These are phyloP conservation scores for Boletus rufocinnamomeus DNA, from an alignment of 768 basidiomycete species.

Conservation along the genomic window DNA sequence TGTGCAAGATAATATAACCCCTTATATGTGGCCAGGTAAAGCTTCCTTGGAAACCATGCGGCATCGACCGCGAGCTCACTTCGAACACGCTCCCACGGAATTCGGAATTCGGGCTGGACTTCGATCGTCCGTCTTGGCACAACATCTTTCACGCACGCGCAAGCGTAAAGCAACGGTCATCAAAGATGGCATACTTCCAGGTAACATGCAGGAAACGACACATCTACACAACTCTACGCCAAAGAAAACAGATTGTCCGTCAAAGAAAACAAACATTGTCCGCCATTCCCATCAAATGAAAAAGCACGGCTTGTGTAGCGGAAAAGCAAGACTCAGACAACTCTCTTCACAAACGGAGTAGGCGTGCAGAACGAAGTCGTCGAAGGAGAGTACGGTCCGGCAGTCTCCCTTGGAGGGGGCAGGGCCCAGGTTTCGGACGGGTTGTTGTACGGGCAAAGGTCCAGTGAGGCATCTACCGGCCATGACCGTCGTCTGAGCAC, in stretches of 20 bases:
- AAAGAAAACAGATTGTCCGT: not conserved
- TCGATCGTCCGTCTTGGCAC: no score
- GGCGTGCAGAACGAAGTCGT: slow-evolving; percentile 5
- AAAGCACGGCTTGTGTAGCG: not conserved
- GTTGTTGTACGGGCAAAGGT: slow-evolving; percentile 12
- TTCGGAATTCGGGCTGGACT: no score
- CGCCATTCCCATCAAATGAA: not conserved
- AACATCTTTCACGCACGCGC: not conserved
- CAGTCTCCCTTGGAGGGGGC: slow-evolving; percentile 10
- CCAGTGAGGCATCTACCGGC: not conserved
- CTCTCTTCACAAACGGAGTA: slow-evolving; percentile 1
- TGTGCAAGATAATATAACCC: no score
- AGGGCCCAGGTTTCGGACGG: slow-evolving; percentile 8
- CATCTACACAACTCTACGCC: not conserved
- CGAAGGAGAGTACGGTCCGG: slow-evolving; percentile 8
- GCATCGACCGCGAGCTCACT: no score
- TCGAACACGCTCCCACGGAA: no score
- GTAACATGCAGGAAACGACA: not conserved
- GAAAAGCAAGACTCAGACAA: not conserved
- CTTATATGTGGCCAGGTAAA: no score
- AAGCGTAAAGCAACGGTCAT: not conserved
- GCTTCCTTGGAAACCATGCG: no score
- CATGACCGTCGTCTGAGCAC: not conserved
- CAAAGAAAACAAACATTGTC: not conserved
- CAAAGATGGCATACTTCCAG: not conserved